Conservation (phyloP, 2,329 filamentous ascomycete genomes). For the Aspergillus calidoustus region DNA sequence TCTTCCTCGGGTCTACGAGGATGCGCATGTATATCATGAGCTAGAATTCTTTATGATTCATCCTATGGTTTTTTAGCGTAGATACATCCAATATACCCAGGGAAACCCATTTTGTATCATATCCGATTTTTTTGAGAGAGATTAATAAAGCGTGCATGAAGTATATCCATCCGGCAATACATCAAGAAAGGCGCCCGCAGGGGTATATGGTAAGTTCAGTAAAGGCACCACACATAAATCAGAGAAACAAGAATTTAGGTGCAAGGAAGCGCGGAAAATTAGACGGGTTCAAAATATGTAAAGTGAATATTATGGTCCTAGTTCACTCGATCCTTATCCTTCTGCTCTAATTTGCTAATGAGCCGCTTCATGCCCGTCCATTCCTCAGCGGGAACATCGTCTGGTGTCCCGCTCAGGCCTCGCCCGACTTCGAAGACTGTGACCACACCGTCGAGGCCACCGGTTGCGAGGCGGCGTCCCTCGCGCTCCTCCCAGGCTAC, state of each 20-base stretch:
- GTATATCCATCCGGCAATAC: conserved; percentile 25
- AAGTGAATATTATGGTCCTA: conserved; percentile 19
- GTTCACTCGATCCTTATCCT: conserved; percentile 43
- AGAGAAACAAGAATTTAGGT: conserved; percentile 15
- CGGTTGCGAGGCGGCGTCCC: conserved; percentile 83
- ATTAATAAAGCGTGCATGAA: background rate
- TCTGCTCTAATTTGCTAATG: conserved; percentile 72
- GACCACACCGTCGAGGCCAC: conserved; percentile 86
- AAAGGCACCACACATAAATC: conserved; percentile 20
- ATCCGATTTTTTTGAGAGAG: background rate
- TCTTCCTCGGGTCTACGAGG: background rate
- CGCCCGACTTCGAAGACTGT: conserved; percentile 85
- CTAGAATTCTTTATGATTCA: background rate
- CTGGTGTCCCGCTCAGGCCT: conserved; percentile 80
- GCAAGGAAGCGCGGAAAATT: conserved; percentile 18
- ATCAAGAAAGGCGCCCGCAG: conserved; percentile 25
- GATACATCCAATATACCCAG: background rate
- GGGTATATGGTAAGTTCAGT: conserved; percentile 33
- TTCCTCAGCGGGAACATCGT: conserved; percentile 81
- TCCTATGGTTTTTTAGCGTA: no score
- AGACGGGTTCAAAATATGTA: conserved; percentile 2
- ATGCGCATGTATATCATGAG: background rate
- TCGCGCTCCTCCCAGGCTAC: conserved; percentile 91
- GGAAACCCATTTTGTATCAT: background rate
- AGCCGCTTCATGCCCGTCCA: conserved; percentile 94